phyloP scores from a whole-genome alignment of 2,329 filamentous ascomycete species.

The Colletotrichum horii region DNA sequence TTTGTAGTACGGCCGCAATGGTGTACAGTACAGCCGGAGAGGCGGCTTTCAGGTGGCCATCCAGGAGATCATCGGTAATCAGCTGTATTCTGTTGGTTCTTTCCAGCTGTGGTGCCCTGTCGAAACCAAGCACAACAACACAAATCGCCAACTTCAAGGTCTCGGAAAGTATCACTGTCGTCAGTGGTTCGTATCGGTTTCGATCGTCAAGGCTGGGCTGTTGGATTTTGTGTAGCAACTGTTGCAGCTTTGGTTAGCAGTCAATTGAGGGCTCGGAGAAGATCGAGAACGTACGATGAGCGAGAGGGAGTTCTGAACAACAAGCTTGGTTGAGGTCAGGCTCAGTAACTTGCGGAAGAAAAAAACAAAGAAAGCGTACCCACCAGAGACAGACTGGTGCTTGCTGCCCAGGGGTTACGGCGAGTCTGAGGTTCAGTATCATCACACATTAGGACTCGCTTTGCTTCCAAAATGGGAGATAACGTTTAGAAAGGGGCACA shows the following conservation, averaged over 20 bases:
- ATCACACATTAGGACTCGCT: neutral
- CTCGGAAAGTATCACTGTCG: neutral
- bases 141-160: neutral
- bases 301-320: neutral
- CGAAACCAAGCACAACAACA: neutral
- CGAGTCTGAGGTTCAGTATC: neutral
- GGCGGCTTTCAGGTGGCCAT: neutral
- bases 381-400: neutral
- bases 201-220: neutral
- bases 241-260: neutral
- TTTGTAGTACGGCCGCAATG: neutral
- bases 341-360: neutral
- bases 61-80: neutral
- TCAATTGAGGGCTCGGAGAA: neutral
- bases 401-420: neutral
- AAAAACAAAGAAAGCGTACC: neutral
- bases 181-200: neutral
- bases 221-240: neutral
- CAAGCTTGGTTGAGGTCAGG: neutral
- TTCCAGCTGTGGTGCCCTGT: too few species aligned
- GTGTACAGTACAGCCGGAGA: neutral
- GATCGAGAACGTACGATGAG: neutral
- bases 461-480: neutral
- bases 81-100: neutral
- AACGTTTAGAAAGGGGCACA: neutral